These are phyloP conservation scores for Fusarium nisikadoi DNA, from an alignment of 2,329 filamentous ascomycete species.

Conservation along the genomic window DNA sequence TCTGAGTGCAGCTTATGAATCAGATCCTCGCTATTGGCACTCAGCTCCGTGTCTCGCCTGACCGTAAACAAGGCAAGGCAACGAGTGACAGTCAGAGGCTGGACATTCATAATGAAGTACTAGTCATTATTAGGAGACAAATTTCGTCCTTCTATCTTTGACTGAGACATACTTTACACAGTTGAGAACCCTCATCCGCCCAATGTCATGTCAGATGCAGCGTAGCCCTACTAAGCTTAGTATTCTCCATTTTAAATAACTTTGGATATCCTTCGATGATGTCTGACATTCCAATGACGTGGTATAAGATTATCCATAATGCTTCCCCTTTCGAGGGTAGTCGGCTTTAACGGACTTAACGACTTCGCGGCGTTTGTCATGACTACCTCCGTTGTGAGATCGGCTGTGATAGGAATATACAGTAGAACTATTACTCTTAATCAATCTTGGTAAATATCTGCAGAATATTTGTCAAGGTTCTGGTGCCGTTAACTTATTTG, in stretches of 20 bases:
- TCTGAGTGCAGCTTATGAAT: accelerated
- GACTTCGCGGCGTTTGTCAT: not conserved
- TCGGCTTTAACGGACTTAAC: not conserved
- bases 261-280: accelerated
- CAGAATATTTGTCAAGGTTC: not conserved
- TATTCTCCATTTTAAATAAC: accelerated
- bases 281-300: not conserved
- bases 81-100: accelerated
- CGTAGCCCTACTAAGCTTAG: accelerated
- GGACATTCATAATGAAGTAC: accelerated
- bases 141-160: not conserved
- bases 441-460: accelerated
- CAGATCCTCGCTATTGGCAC: no score
- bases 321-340: not conserved
- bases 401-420: accelerated
- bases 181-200: not conserved
- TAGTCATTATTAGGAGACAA: accelerated
- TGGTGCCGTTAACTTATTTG: not conserved
- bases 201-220: not conserved
- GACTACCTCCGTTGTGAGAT: not conserved
- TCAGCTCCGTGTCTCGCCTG: not conserved
- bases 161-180: accelerated
- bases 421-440: accelerated
- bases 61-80: accelerated
- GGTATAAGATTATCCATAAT: not conserved